Conservation (phyloP, 306 rosid species). For the Potentilla sterilis region DNA sequence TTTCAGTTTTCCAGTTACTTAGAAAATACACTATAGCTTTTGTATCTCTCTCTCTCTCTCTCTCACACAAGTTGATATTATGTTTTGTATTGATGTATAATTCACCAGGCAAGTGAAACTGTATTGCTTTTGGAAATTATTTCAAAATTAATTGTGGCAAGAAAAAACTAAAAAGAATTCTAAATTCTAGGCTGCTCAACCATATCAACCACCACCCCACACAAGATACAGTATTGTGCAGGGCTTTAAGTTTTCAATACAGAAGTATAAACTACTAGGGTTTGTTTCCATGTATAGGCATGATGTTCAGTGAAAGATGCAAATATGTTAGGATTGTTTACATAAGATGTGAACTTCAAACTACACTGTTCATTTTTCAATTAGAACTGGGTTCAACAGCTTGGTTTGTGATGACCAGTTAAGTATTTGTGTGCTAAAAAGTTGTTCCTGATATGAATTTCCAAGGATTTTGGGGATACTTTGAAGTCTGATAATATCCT, state of each 20-base stretch:
- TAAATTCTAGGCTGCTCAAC: background rate
- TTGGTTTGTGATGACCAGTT: background rate
- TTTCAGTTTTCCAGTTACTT: background rate
- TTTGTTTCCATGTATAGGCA: background rate
- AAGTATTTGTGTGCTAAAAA: conserved; percentile 1
- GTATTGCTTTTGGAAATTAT: background rate
- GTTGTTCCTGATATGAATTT: background rate
- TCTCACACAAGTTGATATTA: background rate
- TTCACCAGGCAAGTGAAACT: background rate
- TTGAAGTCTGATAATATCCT: background rate
- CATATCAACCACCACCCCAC: background rate
- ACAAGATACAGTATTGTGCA: background rate
- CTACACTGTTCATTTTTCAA: conserved; percentile 1
- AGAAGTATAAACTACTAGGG: background rate
- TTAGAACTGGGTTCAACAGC: conserved; percentile 1
- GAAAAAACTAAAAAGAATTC: background rate
- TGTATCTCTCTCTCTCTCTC: background rate
- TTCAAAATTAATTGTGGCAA: background rate
- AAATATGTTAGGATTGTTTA: background rate
- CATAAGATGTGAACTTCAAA: background rate
- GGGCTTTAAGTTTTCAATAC: background rate
- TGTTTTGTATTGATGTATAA: background rate
- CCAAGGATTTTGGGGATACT: background rate
- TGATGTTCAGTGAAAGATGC: background rate
- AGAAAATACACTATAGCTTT: no score